Evolutionary conservation across 176 grass and related monocot genomes (phyloP).

Genomic region (Avena sativa): DNA sequence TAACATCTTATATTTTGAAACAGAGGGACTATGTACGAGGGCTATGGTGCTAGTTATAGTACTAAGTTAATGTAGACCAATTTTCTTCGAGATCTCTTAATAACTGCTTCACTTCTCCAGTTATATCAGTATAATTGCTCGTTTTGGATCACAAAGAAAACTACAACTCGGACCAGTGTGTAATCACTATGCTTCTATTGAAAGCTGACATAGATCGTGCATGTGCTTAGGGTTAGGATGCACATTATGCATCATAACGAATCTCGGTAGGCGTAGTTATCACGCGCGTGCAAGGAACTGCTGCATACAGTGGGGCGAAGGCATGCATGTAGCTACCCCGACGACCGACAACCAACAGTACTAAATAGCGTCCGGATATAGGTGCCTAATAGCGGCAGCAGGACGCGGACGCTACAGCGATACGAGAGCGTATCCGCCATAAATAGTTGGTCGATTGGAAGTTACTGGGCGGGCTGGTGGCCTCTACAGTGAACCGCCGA

Average conservation of each 20-base stretch:
- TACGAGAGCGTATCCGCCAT: not conserved
- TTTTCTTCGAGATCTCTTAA: no score
- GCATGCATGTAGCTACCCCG: not conserved
- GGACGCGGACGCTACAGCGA: conserved; percentile 9
- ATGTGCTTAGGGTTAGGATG: conserved; percentile 10
- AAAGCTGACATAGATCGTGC: conserved; percentile 18
- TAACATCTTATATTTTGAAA: no score
- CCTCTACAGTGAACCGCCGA: not conserved
- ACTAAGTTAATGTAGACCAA: no score
- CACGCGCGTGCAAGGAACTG: conserved; percentile 16
- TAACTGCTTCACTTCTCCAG: no score
- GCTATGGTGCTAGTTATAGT: no score
- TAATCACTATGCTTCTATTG: not conserved
- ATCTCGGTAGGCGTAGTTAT: conserved; percentile 38
- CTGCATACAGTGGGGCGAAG: conserved; percentile 8
- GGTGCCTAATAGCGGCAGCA: not conserved
- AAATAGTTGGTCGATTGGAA: conserved; percentile 12
- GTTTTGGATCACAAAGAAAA: not conserved
- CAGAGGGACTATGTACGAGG: no score
- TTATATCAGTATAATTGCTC: not conserved
- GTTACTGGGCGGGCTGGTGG: not conserved
- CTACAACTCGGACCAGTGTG: not conserved
- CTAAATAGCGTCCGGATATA: conserved; percentile 23
- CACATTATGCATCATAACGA: not conserved
- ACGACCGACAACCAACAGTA: not conserved